These are phyloP conservation scores for Zygosaccharomyces rouxii DNA, from an alignment of 805 yeast genomes.

Conservation along the genomic window DNA sequence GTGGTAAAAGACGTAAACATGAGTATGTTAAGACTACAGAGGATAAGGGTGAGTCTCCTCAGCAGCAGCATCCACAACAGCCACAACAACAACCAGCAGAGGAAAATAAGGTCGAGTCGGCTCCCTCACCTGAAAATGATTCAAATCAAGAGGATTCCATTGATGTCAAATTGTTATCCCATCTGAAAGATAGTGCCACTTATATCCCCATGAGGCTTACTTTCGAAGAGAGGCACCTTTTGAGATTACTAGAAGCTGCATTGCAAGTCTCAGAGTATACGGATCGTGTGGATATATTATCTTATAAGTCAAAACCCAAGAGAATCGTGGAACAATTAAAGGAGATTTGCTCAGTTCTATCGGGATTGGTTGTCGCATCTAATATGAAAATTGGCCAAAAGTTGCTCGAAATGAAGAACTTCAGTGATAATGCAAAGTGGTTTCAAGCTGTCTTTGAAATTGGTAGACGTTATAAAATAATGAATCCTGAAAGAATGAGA, in stretches of 20 bases:
- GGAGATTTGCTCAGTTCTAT: constrained; percentile 73
- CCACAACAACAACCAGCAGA: constrained; percentile 16
- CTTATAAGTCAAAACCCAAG: constrained; percentile 62
- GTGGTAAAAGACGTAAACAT: constrained; percentile 57
- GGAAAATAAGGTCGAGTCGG: constrained; percentile 11
- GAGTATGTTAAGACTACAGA: constrained; percentile 25
- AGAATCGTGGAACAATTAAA: constrained; percentile 67
- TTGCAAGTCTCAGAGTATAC: constrained; percentile 75
- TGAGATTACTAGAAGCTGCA: constrained; percentile 69
- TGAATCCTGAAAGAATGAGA: constrained; percentile 81
- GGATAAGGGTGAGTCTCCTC: constrained; percentile 15
- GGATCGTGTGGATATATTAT: constrained; percentile 66
- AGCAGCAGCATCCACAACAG: constrained; percentile 1
- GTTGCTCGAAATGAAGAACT: constrained; percentile 61
- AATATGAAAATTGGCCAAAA: constrained; percentile 65
- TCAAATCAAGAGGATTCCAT: constrained; percentile 13
- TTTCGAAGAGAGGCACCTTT: constrained; percentile 61
- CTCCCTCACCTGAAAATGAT: constrained; percentile 21
- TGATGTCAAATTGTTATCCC: constrained; percentile 34
- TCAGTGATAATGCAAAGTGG: constrained; percentile 68
- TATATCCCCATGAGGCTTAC: constrained; percentile 69
- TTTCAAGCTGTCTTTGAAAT: constrained; percentile 67
- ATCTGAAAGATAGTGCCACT: constrained; percentile 42
- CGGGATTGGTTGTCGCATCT: constrained; percentile 75
- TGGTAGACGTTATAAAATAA: constrained; percentile 74